Conservation (phyloP, 2,329 filamentous ascomycete genomes). For the Epichloe elymi region DNA sequence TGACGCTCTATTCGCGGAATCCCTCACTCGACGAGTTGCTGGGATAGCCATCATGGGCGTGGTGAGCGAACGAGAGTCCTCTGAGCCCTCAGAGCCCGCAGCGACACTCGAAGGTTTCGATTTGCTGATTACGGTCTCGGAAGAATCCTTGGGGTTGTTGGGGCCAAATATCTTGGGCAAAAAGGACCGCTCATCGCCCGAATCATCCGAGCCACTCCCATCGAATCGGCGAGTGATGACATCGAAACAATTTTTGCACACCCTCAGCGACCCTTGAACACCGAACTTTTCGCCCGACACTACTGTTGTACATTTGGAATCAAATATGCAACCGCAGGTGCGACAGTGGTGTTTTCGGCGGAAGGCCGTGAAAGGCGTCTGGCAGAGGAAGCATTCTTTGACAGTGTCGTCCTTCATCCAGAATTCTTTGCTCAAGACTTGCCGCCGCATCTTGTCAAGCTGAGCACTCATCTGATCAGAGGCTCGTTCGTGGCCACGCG, state of each 20-base stretch:
- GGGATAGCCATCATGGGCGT: conserved; percentile 62
- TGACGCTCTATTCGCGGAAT: conserved; percentile 66
- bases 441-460: conserved; percentile 63
- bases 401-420: conserved; percentile 99
- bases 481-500: conserved; percentile 37
- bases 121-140: conserved; percentile 3
- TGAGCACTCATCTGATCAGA: conserved; percentile 47
- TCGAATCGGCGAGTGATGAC: conserved; percentile 88
- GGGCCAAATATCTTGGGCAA: conserved; percentile 50
- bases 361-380: conserved; percentile 82
- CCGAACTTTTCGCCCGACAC: conserved; percentile 81
- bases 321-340: conserved; percentile 95
- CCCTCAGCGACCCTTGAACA: conserved; percentile 68
- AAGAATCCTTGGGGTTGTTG: conserved; percentile 16
- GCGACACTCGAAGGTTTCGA: conserved; percentile 17
- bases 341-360: conserved; percentile 94
- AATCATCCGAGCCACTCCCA: conserved; percentile 76
- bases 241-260: conserved; percentile 84
- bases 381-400: conserved; percentile 91
- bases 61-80: conserved; percentile 41
- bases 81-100: conserved; percentile 27
- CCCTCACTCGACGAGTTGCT: conserved; percentile 50
- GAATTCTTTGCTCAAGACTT: conserved; percentile 86
- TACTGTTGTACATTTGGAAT: conserved; percentile 88
- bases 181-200: conserved; percentile 63